Conservation (phyloP, 2,329 filamentous ascomycete genomes). For the Didymella pinodella region DNA sequence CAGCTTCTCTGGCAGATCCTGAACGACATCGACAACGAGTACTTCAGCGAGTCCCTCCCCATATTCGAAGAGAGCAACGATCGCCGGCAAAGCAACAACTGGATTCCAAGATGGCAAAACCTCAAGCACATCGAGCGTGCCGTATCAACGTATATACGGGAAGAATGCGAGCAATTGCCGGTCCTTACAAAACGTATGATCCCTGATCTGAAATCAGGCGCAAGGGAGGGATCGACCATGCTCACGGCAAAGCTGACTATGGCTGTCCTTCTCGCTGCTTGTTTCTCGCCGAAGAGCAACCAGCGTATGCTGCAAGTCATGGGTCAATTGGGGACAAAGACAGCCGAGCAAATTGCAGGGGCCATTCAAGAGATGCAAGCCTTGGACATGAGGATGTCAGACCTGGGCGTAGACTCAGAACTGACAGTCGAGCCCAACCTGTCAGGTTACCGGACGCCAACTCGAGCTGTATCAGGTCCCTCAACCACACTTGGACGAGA, state of each 20-base stretch:
- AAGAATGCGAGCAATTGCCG: constrained; percentile 53
- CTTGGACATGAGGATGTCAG: constrained; percentile 47
- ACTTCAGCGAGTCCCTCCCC: constrained; percentile 59
- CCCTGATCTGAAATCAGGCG: constrained; percentile 59
- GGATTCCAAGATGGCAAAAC: constrained; percentile 63
- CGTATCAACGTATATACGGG: constrained; percentile 59
- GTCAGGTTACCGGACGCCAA: constrained; percentile 46
- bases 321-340: constrained; percentile 47
- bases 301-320: constrained; percentile 57
- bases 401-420: constrained; percentile 47
- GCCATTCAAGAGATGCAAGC: constrained; percentile 53
- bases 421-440: constrained; percentile 44
- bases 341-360: constrained; percentile 50
- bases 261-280: constrained; percentile 57
- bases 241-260: constrained; percentile 56
- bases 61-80: constrained; percentile 52
- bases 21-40: constrained; percentile 56
- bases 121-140: constrained; percentile 60
- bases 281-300: constrained; percentile 58
- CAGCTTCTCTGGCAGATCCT: constrained; percentile 59
- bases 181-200: constrained; percentile 51
- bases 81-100: constrained; percentile 55
- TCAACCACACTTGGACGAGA: constrained; percentile 48
- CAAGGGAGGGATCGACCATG: constrained; percentile 55
- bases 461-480: constrained; percentile 41